Evolutionary conservation across 2,329 filamentous ascomycete species (phyloP).

Genomic region (Leptographium radiaticola): DNA sequence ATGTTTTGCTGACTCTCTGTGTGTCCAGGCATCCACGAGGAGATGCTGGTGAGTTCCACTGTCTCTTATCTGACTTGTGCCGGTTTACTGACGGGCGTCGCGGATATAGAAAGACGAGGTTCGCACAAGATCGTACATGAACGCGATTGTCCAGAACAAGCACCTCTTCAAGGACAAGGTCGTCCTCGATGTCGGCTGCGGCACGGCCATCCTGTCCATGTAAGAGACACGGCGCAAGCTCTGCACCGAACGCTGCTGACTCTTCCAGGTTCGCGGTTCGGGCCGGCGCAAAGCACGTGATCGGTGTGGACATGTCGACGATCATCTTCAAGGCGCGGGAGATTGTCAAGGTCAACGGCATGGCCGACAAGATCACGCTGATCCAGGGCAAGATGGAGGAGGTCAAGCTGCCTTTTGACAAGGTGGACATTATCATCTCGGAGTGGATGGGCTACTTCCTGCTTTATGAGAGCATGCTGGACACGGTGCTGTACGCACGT

Average conservation of each 20-base stretch:
- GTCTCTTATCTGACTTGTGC: constrained; percentile 9
- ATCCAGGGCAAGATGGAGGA: constrained; percentile 99
- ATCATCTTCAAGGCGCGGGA: constrained; percentile 98
- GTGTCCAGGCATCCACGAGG: constrained; percentile 74
- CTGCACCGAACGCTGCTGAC: not conserved
- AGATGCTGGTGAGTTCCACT: constrained; percentile 68
- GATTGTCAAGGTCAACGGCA: constrained; percentile 84
- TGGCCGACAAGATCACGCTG: constrained; percentile 92
- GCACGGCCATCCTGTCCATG: constrained; percentile 98
- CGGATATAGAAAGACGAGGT: constrained; percentile 82
- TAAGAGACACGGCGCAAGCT: constrained; percentile 30
- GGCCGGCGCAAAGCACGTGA: constrained; percentile 95
- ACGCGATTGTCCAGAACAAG: constrained; percentile 93
- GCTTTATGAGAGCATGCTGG: constrained; percentile 96
- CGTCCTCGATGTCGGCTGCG: constrained; percentile 93
- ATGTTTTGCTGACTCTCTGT: constrained; percentile 10
- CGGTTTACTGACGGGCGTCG: not conserved
- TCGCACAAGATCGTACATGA: constrained; percentile 90
- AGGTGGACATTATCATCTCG: constrained; percentile 98
- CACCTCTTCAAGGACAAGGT: constrained; percentile 86
- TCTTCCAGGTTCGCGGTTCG: constrained; percentile 77
- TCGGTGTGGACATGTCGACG: constrained; percentile 98
- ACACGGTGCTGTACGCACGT: constrained; percentile 92
- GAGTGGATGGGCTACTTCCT: constrained; percentile 99
- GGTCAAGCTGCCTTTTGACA: constrained; percentile 79